These are phyloP conservation scores for Cryptosporidium xiaoi DNA, from an alignment of 169 alveolate genomes.

Conservation along the genomic window DNA sequence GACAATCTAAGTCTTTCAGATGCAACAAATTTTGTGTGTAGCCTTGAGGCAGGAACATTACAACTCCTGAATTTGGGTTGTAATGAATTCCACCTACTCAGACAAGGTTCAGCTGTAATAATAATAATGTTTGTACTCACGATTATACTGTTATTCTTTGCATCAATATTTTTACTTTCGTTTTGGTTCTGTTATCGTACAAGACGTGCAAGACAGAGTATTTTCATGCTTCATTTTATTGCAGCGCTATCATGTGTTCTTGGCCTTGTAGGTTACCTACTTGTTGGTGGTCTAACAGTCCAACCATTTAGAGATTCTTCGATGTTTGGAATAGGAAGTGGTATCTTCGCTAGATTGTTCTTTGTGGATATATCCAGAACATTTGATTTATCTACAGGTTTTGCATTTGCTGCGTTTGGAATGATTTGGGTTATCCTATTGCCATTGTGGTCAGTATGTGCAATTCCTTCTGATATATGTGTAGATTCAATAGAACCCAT, in stretches of 20 bases:
- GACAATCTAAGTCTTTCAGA: constrained; percentile 70
- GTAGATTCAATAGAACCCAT: constrained; percentile 41
- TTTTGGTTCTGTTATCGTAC: constrained; percentile 74
- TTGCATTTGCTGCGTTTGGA: constrained; percentile 74
- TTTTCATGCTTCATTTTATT: constrained; percentile 65
- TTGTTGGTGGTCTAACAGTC: constrained; percentile 68
- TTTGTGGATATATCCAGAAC: constrained; percentile 70
- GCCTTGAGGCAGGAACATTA: constrained; percentile 67
- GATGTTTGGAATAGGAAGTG: constrained; percentile 71
- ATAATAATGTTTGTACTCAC: constrained; percentile 53
- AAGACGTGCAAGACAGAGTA: constrained; percentile 72
- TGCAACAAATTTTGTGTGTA: constrained; percentile 72
- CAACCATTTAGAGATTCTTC: constrained; percentile 72
- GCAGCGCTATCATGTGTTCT: constrained; percentile 66
- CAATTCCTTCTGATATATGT: constrained; percentile 64
- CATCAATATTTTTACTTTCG: constrained; percentile 54
- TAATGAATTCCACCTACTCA: constrained; percentile 51
- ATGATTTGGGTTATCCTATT: constrained; percentile 69
- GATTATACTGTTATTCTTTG: constrained; percentile 53
- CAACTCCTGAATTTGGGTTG: constrained; percentile 67
- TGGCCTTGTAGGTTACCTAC: constrained; percentile 66
- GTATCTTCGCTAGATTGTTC: constrained; percentile 62
- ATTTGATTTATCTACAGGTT: constrained; percentile 70
- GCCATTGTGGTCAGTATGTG: constrained; percentile 73
- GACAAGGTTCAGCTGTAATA: constrained; percentile 62